Evolutionary conservation across 257 asterid species (phyloP).

Genomic region (Henckelia pumila): DNA sequence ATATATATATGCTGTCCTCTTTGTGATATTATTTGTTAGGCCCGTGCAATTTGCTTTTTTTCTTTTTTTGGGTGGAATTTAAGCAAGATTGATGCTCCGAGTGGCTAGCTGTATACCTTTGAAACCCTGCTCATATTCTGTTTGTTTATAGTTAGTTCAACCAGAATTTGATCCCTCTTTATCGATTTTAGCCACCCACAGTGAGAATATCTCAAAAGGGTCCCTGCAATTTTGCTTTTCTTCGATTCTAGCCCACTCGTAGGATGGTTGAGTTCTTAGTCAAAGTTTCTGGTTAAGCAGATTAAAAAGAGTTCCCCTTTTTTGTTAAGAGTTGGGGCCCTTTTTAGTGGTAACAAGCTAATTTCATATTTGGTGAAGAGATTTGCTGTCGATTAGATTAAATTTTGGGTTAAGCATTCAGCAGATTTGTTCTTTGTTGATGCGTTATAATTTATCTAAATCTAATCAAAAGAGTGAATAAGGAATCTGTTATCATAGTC

Average conservation of each 20-base stretch:
- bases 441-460: constrained; percentile 5
- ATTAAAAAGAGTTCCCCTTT: not conserved
- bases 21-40: constrained; percentile 18
- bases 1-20: constrained; percentile 28
- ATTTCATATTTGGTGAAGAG: constrained; percentile 20
- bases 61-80: constrained; percentile 40
- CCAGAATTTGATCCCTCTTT: constrained; percentile 45
- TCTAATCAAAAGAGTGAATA: constrained; percentile 32
- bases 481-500: constrained; percentile 86
- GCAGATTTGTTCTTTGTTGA: constrained; percentile 21
- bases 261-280: constrained; percentile 42
- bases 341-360: constrained; percentile 19
- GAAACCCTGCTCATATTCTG: constrained; percentile 37
- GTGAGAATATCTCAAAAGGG: constrained; percentile 52
- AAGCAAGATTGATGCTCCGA: constrained; percentile 49
- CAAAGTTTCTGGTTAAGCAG: constrained; percentile 38
- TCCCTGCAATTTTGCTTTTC: constrained; percentile 39
- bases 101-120: constrained; percentile 35
- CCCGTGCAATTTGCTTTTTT: constrained; percentile 33
- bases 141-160: constrained; percentile 37
- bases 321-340: constrained; percentile 25
- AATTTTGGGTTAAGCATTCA: constrained; percentile 19
- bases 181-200: constrained; percentile 44
- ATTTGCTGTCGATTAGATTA: constrained; percentile 8
- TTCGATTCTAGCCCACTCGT: constrained; percentile 39